These are phyloP conservation scores for Panus rudis DNA, from an alignment of 768 basidiomycete species.

Conservation along the genomic window DNA sequence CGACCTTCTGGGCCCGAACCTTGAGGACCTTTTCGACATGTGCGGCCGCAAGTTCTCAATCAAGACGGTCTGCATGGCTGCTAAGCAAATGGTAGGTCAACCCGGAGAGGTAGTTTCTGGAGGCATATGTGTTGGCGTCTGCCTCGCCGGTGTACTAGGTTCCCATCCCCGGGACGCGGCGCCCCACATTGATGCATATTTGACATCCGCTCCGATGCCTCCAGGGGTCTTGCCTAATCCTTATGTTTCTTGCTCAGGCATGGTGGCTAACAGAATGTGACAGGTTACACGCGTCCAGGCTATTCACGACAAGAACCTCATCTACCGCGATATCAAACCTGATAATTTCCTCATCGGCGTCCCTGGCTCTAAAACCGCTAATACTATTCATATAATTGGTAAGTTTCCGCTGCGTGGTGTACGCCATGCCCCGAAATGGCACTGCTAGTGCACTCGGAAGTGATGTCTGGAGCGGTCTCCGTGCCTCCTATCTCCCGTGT, in stretches of 20 bases:
- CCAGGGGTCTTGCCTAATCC: no score
- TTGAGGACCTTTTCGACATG: conserved; percentile 99
- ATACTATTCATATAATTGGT: conserved; percentile 84
- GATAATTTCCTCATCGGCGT: conserved; percentile 99
- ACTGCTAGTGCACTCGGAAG: not conserved
- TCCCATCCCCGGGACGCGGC: no score
- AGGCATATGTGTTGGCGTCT: no score
- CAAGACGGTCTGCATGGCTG: conserved; percentile 99
- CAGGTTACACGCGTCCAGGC: conserved; percentile 95
- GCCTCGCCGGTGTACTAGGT: no score
- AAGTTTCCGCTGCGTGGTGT: no score
- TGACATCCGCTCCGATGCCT: no score
- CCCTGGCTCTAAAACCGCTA: conserved; percentile 84
- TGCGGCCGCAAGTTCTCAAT: conserved; percentile 96
- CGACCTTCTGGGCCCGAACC: conserved; percentile 92
- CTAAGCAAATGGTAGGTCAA: conserved; percentile 89
- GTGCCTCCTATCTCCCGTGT: no score
- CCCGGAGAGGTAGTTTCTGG: no score
- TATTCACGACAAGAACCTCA: conserved; percentile 96
- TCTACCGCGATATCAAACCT: conserved; percentile 98
- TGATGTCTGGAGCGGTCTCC: not conserved
- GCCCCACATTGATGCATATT: no score
- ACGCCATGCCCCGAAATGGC: no score
- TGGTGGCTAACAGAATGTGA: no score
- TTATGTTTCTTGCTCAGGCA: no score